Evolutionary conservation across 805 yeast species (phyloP), one percentile per base, ranked within the genome.

Genomic region (Candida saitoana): DNA sequence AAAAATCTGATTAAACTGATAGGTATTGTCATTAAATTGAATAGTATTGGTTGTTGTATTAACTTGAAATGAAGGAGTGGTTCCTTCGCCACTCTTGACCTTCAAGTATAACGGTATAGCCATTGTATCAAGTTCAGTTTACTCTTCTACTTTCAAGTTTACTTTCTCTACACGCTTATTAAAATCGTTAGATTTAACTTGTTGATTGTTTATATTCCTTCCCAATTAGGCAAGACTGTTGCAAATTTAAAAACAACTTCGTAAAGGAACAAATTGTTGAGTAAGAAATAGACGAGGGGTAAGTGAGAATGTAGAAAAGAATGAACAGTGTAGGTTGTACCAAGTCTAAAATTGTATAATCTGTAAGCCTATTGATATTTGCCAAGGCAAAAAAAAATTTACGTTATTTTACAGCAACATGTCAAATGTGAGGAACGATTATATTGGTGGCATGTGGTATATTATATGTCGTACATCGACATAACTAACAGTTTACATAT

Each of bases 91-190:
- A 7, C 48, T 50, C 44, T 56, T 61, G 24, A 61, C 40, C 43
- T 57, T 60, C 32, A 63, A 49, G 34, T 54, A 57, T 35, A 62
- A 49, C 8, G 66, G 61, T 30, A 59, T 51, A 17, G 45, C 24
- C 35, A 36, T 38, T 14, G 18, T 33, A 22, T 11, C 9, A 7
- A 22, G 9, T 22, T n/a, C n/a, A n/a, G n/a, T n/a, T n/a, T n/a
- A n/a, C n/a, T n/a, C n/a, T n/a, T n/a, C n/a, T n/a, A n/a, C n/a
- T n/a, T n/a, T n/a, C n/a, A n/a, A n/a, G n/a, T n/a, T n/a, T n/a
- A n/a, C n/a, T n/a, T n/a, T 11, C 19, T 18, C 17, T 11, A 18
- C 17, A 5, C 4, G 14, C 14, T 34, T 11, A 6, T 7, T 12
- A 18, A 34, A 34, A 5, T 34, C n/a, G 14, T 18, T 18, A 12